A percentile compares a stretch with the other conserved stretches of the same genome.
Conservation (phyloP, 177 flowering plant genomes). For the Telopea speciosissima region DNA sequence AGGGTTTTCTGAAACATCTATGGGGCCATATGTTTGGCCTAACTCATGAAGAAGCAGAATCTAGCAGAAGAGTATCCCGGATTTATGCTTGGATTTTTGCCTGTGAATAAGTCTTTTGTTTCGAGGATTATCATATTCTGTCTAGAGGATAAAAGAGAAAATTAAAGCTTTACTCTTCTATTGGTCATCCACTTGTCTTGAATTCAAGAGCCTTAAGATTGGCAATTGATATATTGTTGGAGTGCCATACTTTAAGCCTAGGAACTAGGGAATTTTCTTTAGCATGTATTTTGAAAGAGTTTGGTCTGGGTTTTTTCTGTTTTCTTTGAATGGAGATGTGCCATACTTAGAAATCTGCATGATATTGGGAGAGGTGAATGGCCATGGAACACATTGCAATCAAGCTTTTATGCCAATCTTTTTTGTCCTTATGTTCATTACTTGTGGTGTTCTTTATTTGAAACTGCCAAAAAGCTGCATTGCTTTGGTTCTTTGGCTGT, state of each 20-base stretch:
- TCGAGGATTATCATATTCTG: background rate
- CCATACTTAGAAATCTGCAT: background rate
- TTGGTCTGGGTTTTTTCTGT: background rate
- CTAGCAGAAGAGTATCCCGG: background rate
- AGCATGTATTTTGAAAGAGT: background rate
- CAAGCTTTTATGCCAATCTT: no score
- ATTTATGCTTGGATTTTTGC: background rate
- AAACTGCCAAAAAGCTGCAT: background rate
- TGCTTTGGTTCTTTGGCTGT: background rate
- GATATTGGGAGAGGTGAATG: background rate
- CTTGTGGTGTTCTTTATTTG: no score
- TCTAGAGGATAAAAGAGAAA: background rate
- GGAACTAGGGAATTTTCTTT: background rate
- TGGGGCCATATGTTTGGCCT: background rate
- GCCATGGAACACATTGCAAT: background rate
- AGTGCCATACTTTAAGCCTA: background rate
- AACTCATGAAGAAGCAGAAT: background rate
- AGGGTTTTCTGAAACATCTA: background rate
- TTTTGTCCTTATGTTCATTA: no score
- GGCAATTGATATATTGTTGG: background rate
- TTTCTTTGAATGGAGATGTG: background rate
- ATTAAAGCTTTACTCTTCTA: no score
- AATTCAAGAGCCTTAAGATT: background rate
- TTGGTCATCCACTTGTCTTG: background rate
- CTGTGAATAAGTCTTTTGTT: background rate